Conservation (phyloP, 768 basidiomycete genomes). For the Suillus paluster region DNA sequence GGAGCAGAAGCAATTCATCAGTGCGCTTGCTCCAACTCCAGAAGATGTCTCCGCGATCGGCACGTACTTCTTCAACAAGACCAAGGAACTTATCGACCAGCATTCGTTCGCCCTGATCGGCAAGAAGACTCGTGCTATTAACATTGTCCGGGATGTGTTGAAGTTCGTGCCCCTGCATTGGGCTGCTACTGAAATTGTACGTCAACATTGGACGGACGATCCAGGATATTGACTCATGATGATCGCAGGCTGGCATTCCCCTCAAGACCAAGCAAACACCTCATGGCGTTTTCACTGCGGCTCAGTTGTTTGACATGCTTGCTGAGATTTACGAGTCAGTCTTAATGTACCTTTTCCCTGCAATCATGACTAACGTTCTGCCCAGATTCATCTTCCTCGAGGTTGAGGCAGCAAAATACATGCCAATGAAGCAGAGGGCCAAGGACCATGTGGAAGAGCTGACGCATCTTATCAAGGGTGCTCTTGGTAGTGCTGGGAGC, state of each 20-base stretch:
- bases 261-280: conserved; percentile 60
- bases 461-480: conserved; percentile 56
- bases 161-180: conserved; percentile 69
- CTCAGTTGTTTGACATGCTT: conserved; percentile 65
- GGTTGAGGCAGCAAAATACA: conserved; percentile 59
- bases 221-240: conserved; percentile 1
- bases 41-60: conserved; percentile 55
- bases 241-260: conserved; percentile 66
- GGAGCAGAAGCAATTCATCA: conserved; percentile 51
- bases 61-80: conserved; percentile 68
- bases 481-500: conserved; percentile 47
- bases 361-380: background rate
- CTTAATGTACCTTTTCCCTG: too few relatives aligned
- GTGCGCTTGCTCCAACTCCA: conserved; percentile 50
- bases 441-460: conserved; percentile 58
- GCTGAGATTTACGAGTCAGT: conserved; percentile 71
- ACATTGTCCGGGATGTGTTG: conserved; percentile 72
- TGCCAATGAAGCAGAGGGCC: conserved; percentile 57
- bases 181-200: conserved; percentile 70
- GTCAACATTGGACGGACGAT: conserved; percentile 24
- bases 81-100: conserved; percentile 56
- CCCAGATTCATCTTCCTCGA: conserved; percentile 78
- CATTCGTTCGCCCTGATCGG: conserved; percentile 63
- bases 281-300: conserved; percentile 64
- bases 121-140: conserved; percentile 55